Conservation (phyloP, 1,284 basidiomycete genomes). For the Leccinum subrobustum region DNA sequence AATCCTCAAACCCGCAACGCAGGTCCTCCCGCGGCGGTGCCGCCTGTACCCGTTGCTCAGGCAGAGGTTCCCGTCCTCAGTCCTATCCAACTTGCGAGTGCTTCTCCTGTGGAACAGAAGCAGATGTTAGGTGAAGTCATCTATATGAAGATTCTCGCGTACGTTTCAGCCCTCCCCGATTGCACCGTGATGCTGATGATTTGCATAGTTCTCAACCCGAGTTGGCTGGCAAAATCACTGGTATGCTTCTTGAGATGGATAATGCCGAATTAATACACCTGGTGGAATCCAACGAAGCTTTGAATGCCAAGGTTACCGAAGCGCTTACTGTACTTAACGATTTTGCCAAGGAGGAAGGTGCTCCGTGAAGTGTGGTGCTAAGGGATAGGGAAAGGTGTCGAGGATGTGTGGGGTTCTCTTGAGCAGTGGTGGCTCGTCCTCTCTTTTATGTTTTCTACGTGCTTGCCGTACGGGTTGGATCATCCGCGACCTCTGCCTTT, state of each 20-base stretch:
- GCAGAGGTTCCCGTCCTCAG: constrained; percentile 50
- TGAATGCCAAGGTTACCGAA: constrained; percentile 87
- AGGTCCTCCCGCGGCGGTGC: constrained; percentile 36
- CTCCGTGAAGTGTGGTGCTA: constrained; percentile 2
- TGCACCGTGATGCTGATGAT: constrained; percentile 32
- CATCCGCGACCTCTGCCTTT: constrained; percentile 37
- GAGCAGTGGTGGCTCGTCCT: constrained; percentile 37
- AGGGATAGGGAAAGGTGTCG: constrained; percentile 3
- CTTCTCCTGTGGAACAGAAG: constrained; percentile 89
- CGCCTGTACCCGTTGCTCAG: constrained; percentile 39
- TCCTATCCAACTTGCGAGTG: constrained; percentile 63
- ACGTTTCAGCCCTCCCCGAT: constrained; percentile 37
- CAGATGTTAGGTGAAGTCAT: constrained; percentile 94
- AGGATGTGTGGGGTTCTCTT: constrained; percentile 15
- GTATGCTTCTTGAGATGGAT: constrained; percentile 98
- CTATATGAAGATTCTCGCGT: constrained; percentile 85
- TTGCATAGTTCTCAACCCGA: constrained; percentile 68
- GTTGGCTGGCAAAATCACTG: constrained; percentile 95
- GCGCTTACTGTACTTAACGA: constrained; percentile 81
- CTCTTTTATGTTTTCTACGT: constrained; percentile 22
- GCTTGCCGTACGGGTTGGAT: constrained; percentile 32
- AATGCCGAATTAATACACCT: constrained; percentile 87
- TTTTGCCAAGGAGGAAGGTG: constrained; percentile 57
- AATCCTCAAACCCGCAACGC: constrained; percentile 42
- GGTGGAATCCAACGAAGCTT: constrained; percentile 76